phyloP scores from a whole-genome alignment of 73 alveolate species.

The Paraurostyla sp. region DNA sequence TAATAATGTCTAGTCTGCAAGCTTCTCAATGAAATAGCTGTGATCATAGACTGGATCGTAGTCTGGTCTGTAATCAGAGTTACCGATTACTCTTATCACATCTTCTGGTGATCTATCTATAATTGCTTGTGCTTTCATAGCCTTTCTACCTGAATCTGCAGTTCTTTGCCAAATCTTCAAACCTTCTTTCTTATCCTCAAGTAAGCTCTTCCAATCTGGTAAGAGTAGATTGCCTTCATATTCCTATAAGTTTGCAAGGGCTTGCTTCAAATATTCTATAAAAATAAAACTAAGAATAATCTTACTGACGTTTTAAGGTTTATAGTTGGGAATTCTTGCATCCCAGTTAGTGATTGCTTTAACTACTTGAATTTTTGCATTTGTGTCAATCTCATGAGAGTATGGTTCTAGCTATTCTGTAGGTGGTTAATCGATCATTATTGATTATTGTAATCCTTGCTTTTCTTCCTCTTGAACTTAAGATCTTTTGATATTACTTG shows the following conservation, averaged over 20 bases:
- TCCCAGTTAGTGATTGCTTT: conserved; percentile 8
- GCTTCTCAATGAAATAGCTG: background rate
- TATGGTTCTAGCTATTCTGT: too few relatives aligned
- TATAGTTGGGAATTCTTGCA: background rate
- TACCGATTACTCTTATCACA: conserved; percentile 34
- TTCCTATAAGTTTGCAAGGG: background rate
- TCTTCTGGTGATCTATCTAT: background rate
- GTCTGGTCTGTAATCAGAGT: conserved; percentile 1
- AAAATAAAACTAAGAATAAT: background rate
- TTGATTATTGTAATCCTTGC: background rate
- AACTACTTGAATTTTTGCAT: background rate
- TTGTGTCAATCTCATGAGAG: background rate
- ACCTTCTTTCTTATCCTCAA: conserved; percentile 45
- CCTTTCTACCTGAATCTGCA: background rate
- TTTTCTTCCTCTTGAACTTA: background rate
- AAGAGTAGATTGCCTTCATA: background rate
- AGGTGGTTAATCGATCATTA: background rate
- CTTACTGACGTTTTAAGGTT: conserved; percentile 1
- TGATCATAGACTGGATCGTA: conserved; percentile 39
- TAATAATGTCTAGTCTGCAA: conserved; percentile 20
- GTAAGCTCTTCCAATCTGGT: conserved; percentile 6
- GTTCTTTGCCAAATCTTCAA: background rate
- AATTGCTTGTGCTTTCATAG: conserved; percentile 19
- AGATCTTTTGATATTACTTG: too few relatives aligned
- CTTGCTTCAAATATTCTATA: conserved; percentile 14